These are phyloP conservation scores for Perilla frutescens DNA, from an alignment of 257 asterid genomes.

Conservation along the genomic window DNA sequence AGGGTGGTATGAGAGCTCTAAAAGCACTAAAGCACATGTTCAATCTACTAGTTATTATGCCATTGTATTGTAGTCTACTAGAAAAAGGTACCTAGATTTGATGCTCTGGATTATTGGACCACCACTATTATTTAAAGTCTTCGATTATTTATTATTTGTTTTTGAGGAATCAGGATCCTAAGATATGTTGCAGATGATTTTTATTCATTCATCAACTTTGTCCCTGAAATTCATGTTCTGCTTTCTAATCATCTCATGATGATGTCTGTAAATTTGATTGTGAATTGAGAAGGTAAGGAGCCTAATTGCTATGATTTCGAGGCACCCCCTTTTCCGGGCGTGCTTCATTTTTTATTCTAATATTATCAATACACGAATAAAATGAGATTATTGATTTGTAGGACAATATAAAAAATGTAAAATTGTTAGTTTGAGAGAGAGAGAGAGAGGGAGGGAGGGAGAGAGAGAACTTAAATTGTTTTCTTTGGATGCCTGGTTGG, in stretches of 20 bases:
- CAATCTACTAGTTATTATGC: slow-evolving; percentile 10
- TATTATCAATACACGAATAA: not conserved
- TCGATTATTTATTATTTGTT: slow-evolving; percentile 20
- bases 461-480: not conserved
- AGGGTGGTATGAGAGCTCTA: slow-evolving; percentile 17
- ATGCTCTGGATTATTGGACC: slow-evolving; percentile 37
- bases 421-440: not conserved
- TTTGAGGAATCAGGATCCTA: slow-evolving; percentile 32
- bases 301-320: too few species aligned
- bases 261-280: not conserved
- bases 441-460: too few species aligned
- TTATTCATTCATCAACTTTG: slow-evolving; percentile 13
- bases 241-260: slow-evolving; percentile 16
- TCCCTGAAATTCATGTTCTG: not conserved
- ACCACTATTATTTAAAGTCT: slow-evolving; percentile 28
- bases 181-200: not conserved
- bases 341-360: not conserved
- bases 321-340: not conserved
- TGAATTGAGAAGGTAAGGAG: not conserved
- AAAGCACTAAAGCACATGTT: slow-evolving; percentile 38
- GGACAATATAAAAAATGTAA: not conserved
- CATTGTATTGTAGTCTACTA: slow-evolving; percentile 11
- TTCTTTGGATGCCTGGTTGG: not conserved
- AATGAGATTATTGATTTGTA: too few species aligned
- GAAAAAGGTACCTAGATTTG: slow-evolving; percentile 26